Base-by-base conservation (phyloP, 164 flowering plant genomes). In the Pachysandra terminalis region DNA sequence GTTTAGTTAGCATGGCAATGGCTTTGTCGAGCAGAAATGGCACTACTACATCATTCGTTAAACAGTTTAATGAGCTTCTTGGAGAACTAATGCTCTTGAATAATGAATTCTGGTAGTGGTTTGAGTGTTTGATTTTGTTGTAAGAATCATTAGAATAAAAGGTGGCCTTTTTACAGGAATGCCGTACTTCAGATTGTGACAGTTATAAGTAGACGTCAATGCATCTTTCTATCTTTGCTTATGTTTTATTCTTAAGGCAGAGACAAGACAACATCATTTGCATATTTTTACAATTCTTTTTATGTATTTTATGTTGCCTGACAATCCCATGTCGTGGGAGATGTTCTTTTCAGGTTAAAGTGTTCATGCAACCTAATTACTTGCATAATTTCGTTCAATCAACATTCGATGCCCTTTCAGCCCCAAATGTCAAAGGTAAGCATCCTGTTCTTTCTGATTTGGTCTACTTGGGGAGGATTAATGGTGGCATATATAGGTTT, bases 351-450 rank as follows among this genome's bases (percentile, higher is more conserved):
- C 87, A 95, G 99, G 99, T 95, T 57, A 92, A 86, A 73, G 99
- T 95, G 53, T 95, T 95, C 70, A 74, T 23, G 68, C 90, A 95
- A 73, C 96, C 96, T 32, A 74, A 90, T 71, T 95, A 95, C 82
- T 70, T 92, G 83, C 71, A 90, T 8, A 95, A 95, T 68, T 95
- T 95, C 82, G 98, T 95, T 73, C 99, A 95, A 71, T 71, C 98
- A 59, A 84, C 99, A 35, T 89, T 95, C 78, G 79, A 88, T 77
- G 98, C 98, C 26, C 96, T 92, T 57, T 63, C 91, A 40, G 79
- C 82, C 62, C 88, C 85, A 10, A 85, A 87, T 77, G 91, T 95
- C 59, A 88, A 80, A 82, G 99, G 98, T 90, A 69, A 21, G 68
- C 23, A 9, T 28, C 14, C 56, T 16, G 2, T 22, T 37, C 13